Base-by-base conservation (phyloP, 192 early-diverging fungal genomes). In the Gigaspora rosea region DNA sequence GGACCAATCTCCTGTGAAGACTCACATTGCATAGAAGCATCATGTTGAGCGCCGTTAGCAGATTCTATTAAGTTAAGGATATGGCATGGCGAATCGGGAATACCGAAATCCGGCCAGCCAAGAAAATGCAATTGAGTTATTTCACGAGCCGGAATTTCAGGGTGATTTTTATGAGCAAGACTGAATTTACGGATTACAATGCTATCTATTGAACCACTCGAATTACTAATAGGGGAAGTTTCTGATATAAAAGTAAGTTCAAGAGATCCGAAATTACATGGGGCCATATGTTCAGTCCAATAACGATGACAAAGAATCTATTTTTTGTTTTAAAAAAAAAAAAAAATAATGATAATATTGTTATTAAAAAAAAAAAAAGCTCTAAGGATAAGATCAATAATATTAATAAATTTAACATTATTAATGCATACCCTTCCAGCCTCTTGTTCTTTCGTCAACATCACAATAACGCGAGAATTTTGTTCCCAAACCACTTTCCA, bases 401-500 rank as follows among this genome's bases (percentile, higher is more conserved):
- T 0, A 27, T 27, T 27, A 27, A 27, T 27, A 27, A 27, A 27
- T 27, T 27, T 0, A 27, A 27, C 27, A 27, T 1, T 27, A 27
- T 27, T 27, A 27, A 27, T 27, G 27, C 54, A 36, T 46, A 35
- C 15, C 20, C 27, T 52, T 12, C 41, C 62, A 36, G 54, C 88
- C 78, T 99, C 98, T 50, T 93, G 90, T 82, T 96, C 95, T 32
- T 88, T 86, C 1, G 98, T 97, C 80, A 99, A 86, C 97, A 98
- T 99, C 3, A 98, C 95, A 51, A 99, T 86, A 8, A 99, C 91
- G 0, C 85, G 75, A 7, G 87, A 84, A 49, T 88, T 83, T 63
- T 97, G 94, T 82, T 99, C 96, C 97, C 96, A 98, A 9, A 95
- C 83, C 85, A 97, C 93, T 73, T 90, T 88, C 97, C 97, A 99